These are phyloP conservation scores for Euphorbia tirucalli DNA, from an alignment of 345 rosid genomes.

Conservation along the genomic window DNA sequence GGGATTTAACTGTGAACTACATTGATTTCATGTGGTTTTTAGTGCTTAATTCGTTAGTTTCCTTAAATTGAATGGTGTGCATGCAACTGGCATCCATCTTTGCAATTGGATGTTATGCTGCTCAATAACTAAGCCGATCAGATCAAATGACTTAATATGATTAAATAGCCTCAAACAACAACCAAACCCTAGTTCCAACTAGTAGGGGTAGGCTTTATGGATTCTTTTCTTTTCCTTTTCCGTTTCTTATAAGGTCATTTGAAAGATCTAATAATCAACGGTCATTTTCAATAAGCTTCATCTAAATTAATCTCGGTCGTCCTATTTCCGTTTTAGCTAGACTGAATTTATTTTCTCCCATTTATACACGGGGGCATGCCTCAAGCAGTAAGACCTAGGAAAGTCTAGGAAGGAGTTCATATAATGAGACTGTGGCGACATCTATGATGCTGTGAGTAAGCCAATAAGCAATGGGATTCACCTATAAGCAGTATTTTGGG, in stretches of 20 bases:
- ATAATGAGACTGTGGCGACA: no score
- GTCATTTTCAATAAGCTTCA: neutral
- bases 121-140: neutral
- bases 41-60: neutral
- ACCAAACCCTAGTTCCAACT: no score
- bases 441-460: neutral
- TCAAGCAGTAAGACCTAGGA: neutral
- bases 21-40: neutral
- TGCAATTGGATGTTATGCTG: neutral
- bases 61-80: neutral
- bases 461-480: neutral
- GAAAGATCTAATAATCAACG: neutral
- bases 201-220: no score
- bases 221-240: no score
- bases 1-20: neutral
- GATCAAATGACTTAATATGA: neutral
- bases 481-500: neutral
- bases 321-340: neutral
- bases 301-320: neutral
- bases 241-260: no score
- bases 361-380: neutral
- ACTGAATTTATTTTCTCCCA: neutral
- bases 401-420: neutral
- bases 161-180: no score
- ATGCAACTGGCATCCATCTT: constrained; percentile 1